phyloP scores from a whole-genome alignment of 2,329 filamentous ascomycete genomes.

The Ambrosiella cleistominuta region DNA sequence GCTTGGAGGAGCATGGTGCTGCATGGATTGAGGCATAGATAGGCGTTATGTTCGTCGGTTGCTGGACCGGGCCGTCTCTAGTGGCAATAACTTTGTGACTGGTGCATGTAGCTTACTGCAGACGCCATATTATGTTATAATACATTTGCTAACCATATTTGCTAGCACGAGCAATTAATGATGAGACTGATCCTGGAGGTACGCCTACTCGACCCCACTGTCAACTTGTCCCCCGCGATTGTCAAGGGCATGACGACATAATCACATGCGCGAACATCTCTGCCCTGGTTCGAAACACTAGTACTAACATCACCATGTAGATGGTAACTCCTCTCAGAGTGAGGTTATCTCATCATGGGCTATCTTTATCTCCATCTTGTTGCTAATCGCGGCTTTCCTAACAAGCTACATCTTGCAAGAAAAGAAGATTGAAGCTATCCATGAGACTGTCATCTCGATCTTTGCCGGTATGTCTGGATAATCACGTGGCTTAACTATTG shows the following conservation, averaged over 20 bases:
- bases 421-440: slow-evolving; percentile 90
- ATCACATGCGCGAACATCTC: too few relatives aligned
- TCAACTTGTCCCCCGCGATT: background rate
- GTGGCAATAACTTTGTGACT: background rate
- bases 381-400: slow-evolving; percentile 87
- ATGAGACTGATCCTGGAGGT: slow-evolving; percentile 15
- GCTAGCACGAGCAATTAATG: slow-evolving; percentile 13
- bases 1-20: background rate
- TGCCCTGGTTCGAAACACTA: too few relatives aligned
- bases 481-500: too few relatives aligned
- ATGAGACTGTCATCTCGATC: slow-evolving; percentile 96
- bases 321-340: slow-evolving; percentile 70
- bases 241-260: slow-evolving; percentile 12
- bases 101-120: background rate
- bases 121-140: background rate
- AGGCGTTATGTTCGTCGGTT: background rate
- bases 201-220: slow-evolving; percentile 5
- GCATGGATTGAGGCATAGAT: background rate
- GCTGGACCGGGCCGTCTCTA: background rate
- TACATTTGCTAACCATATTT: slow-evolving; percentile 9
- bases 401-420: slow-evolving; percentile 94
- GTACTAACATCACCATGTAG: slow-evolving; percentile 16
- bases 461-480: slow-evolving; percentile 53
- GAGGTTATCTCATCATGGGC: slow-evolving; percentile 95
- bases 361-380: slow-evolving; percentile 86